A percentile compares a stretch with the other conserved stretches of the same genome.
These are phyloP conservation scores for Colletotrichum aenigma DNA, from an alignment of 2,329 filamentous ascomycete species.

Conservation along the genomic window DNA sequence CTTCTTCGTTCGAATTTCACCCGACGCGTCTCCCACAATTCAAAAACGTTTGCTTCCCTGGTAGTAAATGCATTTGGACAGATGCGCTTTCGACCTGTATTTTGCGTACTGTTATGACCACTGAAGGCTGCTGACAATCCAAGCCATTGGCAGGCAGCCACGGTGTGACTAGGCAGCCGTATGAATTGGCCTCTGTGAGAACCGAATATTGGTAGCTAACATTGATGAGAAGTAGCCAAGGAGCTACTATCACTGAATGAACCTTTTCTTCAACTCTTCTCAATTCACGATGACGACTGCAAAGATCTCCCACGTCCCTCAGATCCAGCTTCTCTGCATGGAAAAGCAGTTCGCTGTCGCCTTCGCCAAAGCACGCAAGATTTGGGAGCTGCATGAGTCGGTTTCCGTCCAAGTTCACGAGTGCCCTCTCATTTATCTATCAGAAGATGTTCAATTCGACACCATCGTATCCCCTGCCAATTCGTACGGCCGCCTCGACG, in stretches of 20 bases:
- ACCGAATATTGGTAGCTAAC: not conserved
- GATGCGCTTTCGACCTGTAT: not conserved
- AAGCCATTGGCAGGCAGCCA: not conserved
- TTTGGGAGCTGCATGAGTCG: conserved; percentile 32
- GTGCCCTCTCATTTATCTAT: conserved; percentile 40
- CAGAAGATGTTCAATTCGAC: conserved; percentile 42
- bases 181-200: not conserved
- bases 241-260: not conserved
- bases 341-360: conserved; percentile 38
- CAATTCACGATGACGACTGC: not conserved
- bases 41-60: not conserved
- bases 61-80: not conserved
- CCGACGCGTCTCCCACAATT: not conserved
- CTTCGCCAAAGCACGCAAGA: conserved; percentile 39
- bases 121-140: not conserved
- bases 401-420: conserved; percentile 40
- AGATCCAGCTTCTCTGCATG: conserved; percentile 46
- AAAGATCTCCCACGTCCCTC: conserved; percentile 29
- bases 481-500: conserved; percentile 57
- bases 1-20: not conserved
- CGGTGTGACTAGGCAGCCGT: not conserved
- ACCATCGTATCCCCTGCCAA: conserved; percentile 59
- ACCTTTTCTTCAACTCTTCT: not conserved
- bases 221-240: not conserved
- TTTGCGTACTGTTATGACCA: not conserved